Conservation (phyloP, 257 asterid species). For the Solanum chaucha region DNA sequence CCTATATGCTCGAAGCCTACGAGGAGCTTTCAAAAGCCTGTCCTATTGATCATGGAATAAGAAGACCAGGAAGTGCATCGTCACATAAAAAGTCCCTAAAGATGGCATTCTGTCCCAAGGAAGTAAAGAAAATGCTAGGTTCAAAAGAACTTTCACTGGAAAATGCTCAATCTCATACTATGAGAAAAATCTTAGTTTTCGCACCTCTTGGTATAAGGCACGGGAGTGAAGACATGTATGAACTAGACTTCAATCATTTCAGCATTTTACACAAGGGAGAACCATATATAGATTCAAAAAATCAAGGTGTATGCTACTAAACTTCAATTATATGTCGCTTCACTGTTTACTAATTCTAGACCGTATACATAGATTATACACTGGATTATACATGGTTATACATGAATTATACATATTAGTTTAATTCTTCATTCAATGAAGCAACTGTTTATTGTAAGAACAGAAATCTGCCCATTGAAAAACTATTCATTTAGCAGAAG, state of each 20-base stretch:
- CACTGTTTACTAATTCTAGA: not conserved
- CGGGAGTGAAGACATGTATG: conserved; percentile 22
- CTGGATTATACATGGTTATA: not conserved
- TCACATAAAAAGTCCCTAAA: conserved; percentile 4
- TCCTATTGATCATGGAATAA: not conserved
- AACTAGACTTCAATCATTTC: conserved; percentile 19
- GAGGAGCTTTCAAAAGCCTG: not conserved
- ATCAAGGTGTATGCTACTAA: conserved; percentile 13
- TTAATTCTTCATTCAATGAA: not conserved
- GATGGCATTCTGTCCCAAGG: conserved; percentile 20
- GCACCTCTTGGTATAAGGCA: conserved; percentile 19
- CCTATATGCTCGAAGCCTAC: not conserved
- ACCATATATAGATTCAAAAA: conserved; percentile 4
- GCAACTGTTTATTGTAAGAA: not conserved
- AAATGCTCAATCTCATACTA: conserved; percentile 23
- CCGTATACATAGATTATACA: not conserved
- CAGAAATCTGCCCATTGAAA: not conserved
- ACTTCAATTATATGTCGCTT: not conserved
- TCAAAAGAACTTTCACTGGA: conserved; percentile 2
- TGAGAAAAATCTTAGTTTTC: conserved; percentile 20
- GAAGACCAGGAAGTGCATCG: not conserved
- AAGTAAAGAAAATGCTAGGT: conserved; percentile 7
- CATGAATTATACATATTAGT: not conserved
- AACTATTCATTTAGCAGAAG: not conserved
- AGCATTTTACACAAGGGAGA: conserved; percentile 12